Evolutionary conservation across 371 early-diverging fungal genomes (phyloP).

Genomic region (Phascolomyces articulosus): DNA sequence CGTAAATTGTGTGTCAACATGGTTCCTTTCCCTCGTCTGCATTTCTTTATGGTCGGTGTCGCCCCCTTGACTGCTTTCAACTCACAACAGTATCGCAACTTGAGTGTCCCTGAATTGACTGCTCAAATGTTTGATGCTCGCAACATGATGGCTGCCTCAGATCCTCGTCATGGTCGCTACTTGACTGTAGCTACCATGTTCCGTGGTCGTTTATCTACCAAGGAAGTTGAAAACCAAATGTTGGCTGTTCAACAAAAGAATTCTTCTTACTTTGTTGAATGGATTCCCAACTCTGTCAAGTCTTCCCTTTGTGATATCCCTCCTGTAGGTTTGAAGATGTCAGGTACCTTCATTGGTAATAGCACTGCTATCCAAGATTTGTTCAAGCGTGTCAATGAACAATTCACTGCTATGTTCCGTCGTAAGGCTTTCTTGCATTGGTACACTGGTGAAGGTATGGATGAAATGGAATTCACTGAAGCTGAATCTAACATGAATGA

Average conservation of each 20-base stretch:
- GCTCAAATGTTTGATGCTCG: slow-evolving; percentile 98
- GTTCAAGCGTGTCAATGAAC: slow-evolving; percentile 85
- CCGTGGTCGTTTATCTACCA: slow-evolving; percentile 96
- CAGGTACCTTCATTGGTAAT: slow-evolving; percentile 93
- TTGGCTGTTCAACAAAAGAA: slow-evolving; percentile 87
- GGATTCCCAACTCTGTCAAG: slow-evolving; percentile 97
- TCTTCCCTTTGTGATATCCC: slow-evolving; percentile 86
- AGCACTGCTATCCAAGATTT: slow-evolving; percentile 92
- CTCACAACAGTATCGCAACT: slow-evolving; percentile 85
- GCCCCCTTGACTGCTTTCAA: slow-evolving; percentile 93
- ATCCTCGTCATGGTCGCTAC: slow-evolving; percentile 78
- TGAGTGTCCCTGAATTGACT: slow-evolving; percentile 93
- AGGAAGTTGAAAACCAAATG: slow-evolving; percentile 97
- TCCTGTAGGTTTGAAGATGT: slow-evolving; percentile 84
- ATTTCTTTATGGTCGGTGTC: slow-evolving; percentile 90
- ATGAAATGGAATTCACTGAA: slow-evolving; percentile 96
- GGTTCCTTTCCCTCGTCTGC: slow-evolving; percentile 96
- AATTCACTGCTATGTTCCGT: slow-evolving; percentile 93
- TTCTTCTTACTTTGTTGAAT: slow-evolving; percentile 91
- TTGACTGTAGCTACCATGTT: slow-evolving; percentile 89
- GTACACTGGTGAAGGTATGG: slow-evolving; percentile 98
- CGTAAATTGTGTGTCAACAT: slow-evolving; percentile 94
- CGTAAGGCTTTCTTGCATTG: slow-evolving; percentile 98
- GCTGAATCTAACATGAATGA: slow-evolving; percentile 94
- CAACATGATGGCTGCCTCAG: slow-evolving; percentile 97